A percentile compares a stretch with the other conserved stretches of the same genome.
phyloP scores from a whole-genome alignment of 768 basidiomycete genomes.

The Lentinula sp. region DNA sequence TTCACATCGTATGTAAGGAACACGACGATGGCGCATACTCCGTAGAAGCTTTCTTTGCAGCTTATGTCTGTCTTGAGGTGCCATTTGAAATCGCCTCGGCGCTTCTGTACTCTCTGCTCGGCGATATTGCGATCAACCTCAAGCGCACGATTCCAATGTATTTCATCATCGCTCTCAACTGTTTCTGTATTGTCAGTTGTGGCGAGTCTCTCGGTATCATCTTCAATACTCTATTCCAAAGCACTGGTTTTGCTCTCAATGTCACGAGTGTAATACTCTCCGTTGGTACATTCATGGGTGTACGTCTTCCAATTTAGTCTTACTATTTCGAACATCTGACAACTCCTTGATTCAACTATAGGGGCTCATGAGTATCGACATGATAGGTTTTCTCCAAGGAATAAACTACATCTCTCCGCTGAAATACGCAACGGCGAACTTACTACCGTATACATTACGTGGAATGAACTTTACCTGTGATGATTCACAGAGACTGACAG shows the following conservation, averaged over 20 bases:
- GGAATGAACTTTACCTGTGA: slow-evolving; percentile 6
- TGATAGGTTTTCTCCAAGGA: slow-evolving; percentile 8
- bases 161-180: slow-evolving; percentile 9
- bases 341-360: neutral
- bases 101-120: slow-evolving; percentile 5
- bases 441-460: slow-evolving; percentile 5
- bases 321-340: neutral
- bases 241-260: slow-evolving; percentile 8
- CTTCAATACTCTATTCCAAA: slow-evolving; percentile 8
- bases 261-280: slow-evolving; percentile 5
- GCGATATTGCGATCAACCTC: slow-evolving; percentile 5
- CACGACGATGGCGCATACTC: slow-evolving; percentile 8
- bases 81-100: slow-evolving; percentile 6
- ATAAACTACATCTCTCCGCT: slow-evolving; percentile 8
- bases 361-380: slow-evolving; percentile 9
- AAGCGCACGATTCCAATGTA: slow-evolving; percentile 6
- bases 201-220: slow-evolving; percentile 10
- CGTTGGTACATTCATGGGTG: slow-evolving; percentile 9
- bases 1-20: neutral
- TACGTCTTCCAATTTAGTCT: neutral
- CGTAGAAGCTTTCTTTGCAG: slow-evolving; percentile 6
- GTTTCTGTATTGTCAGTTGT: slow-evolving; percentile 7
- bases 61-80: slow-evolving; percentile 7
- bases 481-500: slow-evolving; percentile 2
- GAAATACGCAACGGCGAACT: slow-evolving; percentile 6